A percentile compares a stretch with the other conserved stretches of the same genome.
Conservation (phyloP, 306 rosid genomes). For the Cucurbita maxima region DNA sequence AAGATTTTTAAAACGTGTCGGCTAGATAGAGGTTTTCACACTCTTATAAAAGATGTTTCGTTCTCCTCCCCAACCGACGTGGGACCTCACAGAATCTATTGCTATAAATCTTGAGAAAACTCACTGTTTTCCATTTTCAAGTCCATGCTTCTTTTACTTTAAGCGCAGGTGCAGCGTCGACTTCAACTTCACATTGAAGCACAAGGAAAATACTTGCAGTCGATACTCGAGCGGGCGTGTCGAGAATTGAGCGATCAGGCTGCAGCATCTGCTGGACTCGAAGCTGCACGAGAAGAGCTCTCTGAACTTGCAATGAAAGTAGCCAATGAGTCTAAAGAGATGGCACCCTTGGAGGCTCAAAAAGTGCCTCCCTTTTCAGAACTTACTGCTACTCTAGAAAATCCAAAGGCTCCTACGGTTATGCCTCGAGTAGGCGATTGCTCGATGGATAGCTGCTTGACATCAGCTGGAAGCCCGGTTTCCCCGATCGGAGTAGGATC, state of each 20-base stretch:
- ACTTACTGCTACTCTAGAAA: constrained; percentile 23
- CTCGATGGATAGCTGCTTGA: constrained; percentile 29
- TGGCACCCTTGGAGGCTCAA: constrained; percentile 14
- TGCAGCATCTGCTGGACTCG: constrained; percentile 25
- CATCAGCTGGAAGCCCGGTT: constrained; percentile 30
- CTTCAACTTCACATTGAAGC: constrained; percentile 54
- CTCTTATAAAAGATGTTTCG: too few species aligned
- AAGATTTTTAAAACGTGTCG: too few species aligned
- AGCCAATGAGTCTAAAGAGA: constrained; percentile 20
- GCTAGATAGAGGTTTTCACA: too few species aligned
- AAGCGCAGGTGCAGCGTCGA: constrained; percentile 40
- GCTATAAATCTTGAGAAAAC: not conserved
- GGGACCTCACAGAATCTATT: too few species aligned
- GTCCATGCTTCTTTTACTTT: not conserved
- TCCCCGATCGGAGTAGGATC: constrained; percentile 24
- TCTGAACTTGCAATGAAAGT: constrained; percentile 36
- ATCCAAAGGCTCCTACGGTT: constrained; percentile 8
- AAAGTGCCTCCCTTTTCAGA: constrained; percentile 25
- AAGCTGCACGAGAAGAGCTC: constrained; percentile 40
- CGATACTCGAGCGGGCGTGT: constrained; percentile 49
- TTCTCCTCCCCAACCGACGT: too few species aligned
- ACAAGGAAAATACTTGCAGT: constrained; percentile 41
- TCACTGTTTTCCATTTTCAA: not conserved
- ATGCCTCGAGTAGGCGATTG: constrained; percentile 26
- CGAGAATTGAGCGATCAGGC: constrained; percentile 31